Percentiles rank a stretch among this genome's conserved stretches.
phyloP scores from a whole-genome alignment of 345 rosid species.

The Raphanus sativus region DNA sequence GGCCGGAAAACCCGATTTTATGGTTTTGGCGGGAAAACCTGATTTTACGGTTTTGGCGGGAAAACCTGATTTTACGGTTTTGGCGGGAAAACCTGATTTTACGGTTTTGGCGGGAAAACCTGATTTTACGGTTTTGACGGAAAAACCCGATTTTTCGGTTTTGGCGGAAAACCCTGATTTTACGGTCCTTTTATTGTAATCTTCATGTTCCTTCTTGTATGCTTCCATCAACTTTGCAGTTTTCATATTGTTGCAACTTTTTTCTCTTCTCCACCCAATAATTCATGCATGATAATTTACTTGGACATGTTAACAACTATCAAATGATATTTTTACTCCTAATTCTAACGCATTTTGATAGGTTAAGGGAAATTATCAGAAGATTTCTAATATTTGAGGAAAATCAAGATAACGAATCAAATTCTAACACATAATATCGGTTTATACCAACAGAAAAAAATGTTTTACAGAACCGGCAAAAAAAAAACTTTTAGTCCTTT shows the following conservation, averaged over 20 bases:
- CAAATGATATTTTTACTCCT: background rate
- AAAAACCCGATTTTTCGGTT: too few relatives aligned
- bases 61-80: too few relatives aligned
- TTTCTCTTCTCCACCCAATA: slow-evolving; percentile 74
- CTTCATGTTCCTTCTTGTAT: slow-evolving; percentile 58
- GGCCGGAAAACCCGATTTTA: too few relatives aligned
- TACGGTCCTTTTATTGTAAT: too few relatives aligned
- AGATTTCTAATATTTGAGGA: background rate
- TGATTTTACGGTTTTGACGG: too few relatives aligned
- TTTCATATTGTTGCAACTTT: slow-evolving; percentile 51
- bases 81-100: too few relatives aligned
- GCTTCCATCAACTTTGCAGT: slow-evolving; percentile 77
- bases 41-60: too few relatives aligned
- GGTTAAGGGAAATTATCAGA: background rate
- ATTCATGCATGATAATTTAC: slow-evolving; percentile 40
- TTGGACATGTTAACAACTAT: background rate
- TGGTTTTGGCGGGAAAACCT: too few relatives aligned
- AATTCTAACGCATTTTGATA: background rate
- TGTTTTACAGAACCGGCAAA: background rate
- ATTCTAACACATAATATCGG: slow-evolving; percentile 5
- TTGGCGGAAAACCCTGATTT: too few relatives aligned
- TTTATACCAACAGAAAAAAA: background rate
- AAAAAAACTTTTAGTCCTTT: background rate
- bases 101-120: too few relatives aligned
- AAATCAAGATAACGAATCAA: background rate